Base-by-base conservation (phyloP, 805 yeast genomes). In the Tetrapisispora taiwanensis region DNA sequence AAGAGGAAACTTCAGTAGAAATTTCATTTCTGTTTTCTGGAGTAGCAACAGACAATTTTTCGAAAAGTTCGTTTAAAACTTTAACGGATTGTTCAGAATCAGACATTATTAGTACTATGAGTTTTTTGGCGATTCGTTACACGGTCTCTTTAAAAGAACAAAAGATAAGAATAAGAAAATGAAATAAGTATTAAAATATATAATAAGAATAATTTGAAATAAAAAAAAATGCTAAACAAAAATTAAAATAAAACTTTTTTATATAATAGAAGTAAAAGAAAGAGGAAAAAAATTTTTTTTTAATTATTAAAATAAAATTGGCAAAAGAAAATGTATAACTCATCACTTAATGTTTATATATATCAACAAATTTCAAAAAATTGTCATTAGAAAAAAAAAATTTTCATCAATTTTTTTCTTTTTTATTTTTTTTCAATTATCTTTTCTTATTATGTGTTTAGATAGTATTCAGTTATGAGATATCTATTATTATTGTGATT, bases 11-110 rank as follows among this genome's bases (percentile, higher is more conserved):
- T 67, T 85, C 86, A 61, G 83, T 68, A 64, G 96, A 92, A 67
- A 94, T 89, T 65, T 77, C 80, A 51, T 78, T 80, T 69, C 89
- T 80, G 66, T 79, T 81, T 62, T 87, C 96, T 47, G 81, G 69
- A 58, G 84, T 65, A 62, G 97, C 95, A 68, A 92, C 86, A 66
- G 90, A 71, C 65, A 92, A 79, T 76, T 87, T 87, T 72, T 82
- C 76, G 75, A 92, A 86, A 67, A 92, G 84, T 75, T 92, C 95
- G 68, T 82, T 75, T 70, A 90, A 83, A 71, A 89, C 95, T 73
- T 88, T 65, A 52, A 71, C 67, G 51, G 72, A 68, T 65, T 70
- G 69, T 62, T 67, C 63, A 51, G 73, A 67, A 55, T 70, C 74
- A 62, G 74, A 68, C 74, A 70, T 70, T 33, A 32, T 38, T 33